Base-by-base conservation (phyloP, 805 yeast species). In the Torulaspora indica region DNA sequence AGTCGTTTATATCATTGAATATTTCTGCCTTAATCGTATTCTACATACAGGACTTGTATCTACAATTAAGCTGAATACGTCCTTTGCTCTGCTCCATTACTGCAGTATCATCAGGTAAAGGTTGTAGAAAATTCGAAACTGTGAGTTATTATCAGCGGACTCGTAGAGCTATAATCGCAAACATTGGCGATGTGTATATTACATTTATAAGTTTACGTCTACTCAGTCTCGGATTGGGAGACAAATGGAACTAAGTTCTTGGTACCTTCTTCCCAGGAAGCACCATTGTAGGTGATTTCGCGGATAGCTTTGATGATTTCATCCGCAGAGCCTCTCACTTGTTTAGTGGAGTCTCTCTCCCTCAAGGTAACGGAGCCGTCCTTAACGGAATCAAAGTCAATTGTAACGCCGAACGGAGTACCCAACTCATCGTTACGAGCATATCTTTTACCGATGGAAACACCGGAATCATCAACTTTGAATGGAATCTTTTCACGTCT, bases 351-450 rank as follows among this genome's bases (percentile, higher is more conserved):
- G 69, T 91, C 98, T 75, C 98, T 86, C 71, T 91, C 98, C 77
- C 98, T 87, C 63, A 91, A 76, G 28, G 98, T 91, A 54, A 91
- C 85, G 10, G 96, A 82, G 40, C 79, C 78, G 64, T 91, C 97
- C 64, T 83, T 78, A 51, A 85, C 78, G 43, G 95, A 82, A 53
- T 91, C 97, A 68, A 93, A 91, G 69, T 91, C 98, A 58, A 91
- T 85, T 53, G 98, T 91, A 69, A 91, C 80, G 67, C 98, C 98
- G 66, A 93, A 93, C 57, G 98, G 98, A 43, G 98, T 93, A 69
- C 98, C 98, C 63, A 91, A 77, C 74, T 91, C 98, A 70, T 91
- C 98, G 68, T 91, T 91, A 74, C 98, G 86, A 52, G 98, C 89
- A 62, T 91, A 91, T 73, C 98, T 84, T 74, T 90, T 87, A 72